Conservation (phyloP, 2,329 filamentous ascomycete species). For the Diaporthe humulicola region DNA sequence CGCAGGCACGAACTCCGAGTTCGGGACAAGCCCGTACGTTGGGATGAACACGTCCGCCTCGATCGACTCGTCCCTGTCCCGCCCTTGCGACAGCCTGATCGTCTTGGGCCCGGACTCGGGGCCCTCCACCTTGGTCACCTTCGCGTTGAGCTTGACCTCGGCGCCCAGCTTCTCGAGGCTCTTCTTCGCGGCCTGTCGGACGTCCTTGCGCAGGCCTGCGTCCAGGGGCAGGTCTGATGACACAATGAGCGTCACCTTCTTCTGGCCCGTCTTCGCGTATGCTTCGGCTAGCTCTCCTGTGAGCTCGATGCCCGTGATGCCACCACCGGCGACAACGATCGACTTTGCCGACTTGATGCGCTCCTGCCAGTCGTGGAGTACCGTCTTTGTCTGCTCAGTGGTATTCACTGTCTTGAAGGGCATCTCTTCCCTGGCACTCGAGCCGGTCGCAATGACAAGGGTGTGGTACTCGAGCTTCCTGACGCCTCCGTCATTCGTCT, state of each 20-base stretch:
- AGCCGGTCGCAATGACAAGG: slow-evolving; percentile 68
- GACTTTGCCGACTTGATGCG: slow-evolving; percentile 58
- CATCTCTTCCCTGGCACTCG: slow-evolving; percentile 56
- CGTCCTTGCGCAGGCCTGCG: slow-evolving; percentile 48
- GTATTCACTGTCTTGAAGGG: slow-evolving; percentile 64
- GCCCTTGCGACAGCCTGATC: slow-evolving; percentile 6
- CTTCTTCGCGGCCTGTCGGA: slow-evolving; percentile 54
- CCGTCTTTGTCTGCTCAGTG: slow-evolving; percentile 56
- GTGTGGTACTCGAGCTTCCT: slow-evolving; percentile 62
- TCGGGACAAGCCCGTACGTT: slow-evolving; percentile 59
- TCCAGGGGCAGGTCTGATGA: slow-evolving; percentile 55
- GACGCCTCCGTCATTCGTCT: slow-evolving; percentile 50
- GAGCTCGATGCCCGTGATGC: slow-evolving; percentile 64
- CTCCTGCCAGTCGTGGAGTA: slow-evolving; percentile 52
- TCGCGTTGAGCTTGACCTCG: slow-evolving; percentile 25
- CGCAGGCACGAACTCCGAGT: slow-evolving; percentile 52
- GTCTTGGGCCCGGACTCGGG: slow-evolving; percentile 49
- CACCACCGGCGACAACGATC: slow-evolving; percentile 66
- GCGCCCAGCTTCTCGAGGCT: slow-evolving; percentile 56
- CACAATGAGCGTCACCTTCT: slow-evolving; percentile 61
- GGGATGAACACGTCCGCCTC: slow-evolving; percentile 61
- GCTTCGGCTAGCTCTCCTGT: slow-evolving; percentile 64
- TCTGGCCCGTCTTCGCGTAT: slow-evolving; percentile 57
- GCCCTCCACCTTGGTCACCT: slow-evolving; percentile 48
- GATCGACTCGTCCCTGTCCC: slow-evolving; percentile 48